phyloP scores from a whole-genome alignment of 345 rosid species.

The Capsella bursapastoris region DNA sequence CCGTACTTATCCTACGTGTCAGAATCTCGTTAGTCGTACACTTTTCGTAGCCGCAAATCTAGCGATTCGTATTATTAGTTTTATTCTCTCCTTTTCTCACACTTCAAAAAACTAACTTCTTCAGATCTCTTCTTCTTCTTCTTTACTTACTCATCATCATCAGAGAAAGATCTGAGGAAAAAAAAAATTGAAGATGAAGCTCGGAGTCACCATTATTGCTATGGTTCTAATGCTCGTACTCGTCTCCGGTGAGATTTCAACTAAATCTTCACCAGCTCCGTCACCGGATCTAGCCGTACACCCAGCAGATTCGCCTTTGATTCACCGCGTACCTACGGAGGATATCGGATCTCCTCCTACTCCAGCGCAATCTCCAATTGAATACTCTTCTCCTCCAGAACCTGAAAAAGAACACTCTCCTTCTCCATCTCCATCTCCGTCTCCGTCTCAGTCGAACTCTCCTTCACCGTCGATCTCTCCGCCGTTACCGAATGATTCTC shows the following conservation, averaged over 20 bases:
- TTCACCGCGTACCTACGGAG: constrained; percentile 13
- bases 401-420: constrained; percentile 38
- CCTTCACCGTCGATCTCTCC: constrained; percentile 40
- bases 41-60: constrained; percentile 48
- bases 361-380: constrained; percentile 21
- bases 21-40: not conserved
- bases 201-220: constrained; percentile 7
- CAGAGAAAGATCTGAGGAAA: constrained; percentile 24
- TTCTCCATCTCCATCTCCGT: constrained; percentile 37
- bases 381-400: constrained; percentile 34
- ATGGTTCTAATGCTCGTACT: constrained; percentile 5
- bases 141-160: not conserved
- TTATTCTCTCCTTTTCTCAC: not conserved
- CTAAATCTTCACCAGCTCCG: constrained; percentile 42
- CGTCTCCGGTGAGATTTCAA: constrained; percentile 29
- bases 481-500: constrained; percentile 25
- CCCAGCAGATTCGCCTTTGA: constrained; percentile 35
- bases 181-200: constrained; percentile 30
- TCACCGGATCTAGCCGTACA: constrained; percentile 34
- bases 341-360: constrained; percentile 31
- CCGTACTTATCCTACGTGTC: constrained; percentile 33
- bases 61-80: not conserved
- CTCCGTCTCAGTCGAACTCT: not conserved
- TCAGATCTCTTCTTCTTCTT: constrained; percentile 26
- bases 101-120: constrained; percentile 12